A percentile compares a stretch with the other conserved stretches of the same genome.
Evolutionary conservation across 805 yeast species (phyloP).

Genomic region (Nakazawaea sp.): DNA sequence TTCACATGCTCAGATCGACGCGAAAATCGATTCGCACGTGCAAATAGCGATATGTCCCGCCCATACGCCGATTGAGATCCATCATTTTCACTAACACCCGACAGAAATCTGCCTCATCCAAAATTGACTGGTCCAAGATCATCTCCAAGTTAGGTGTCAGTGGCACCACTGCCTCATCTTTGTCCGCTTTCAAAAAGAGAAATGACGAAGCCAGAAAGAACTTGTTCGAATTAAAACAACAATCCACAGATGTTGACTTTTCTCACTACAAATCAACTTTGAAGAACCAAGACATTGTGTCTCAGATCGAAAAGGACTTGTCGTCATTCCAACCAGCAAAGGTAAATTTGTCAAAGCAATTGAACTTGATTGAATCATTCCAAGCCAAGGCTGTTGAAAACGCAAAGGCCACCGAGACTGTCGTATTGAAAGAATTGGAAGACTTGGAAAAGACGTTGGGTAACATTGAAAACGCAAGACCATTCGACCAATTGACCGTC

Average conservation of each 20-base stretch:
- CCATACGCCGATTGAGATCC: too few species aligned
- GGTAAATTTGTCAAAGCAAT: conserved; percentile 81
- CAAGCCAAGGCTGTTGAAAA: conserved; percentile 94
- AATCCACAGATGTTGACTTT: conserved; percentile 77
- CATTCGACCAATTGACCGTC: conserved; percentile 93
- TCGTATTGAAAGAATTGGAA: conserved; percentile 79
- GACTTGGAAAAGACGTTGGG: conserved; percentile 83
- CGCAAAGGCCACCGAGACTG: conserved; percentile 87
- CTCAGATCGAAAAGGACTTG: conserved; percentile 74
- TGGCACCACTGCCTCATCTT: conserved; percentile 83
- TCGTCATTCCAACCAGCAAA: conserved; percentile 74
- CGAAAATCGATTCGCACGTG: too few species aligned
- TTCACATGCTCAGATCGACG: too few species aligned
- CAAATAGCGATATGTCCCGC: too few species aligned
- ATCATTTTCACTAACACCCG: background rate
- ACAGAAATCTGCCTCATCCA: conserved; percentile 61
- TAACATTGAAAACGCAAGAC: conserved; percentile 95
- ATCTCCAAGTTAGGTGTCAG: conserved; percentile 84
- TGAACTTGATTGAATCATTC: conserved; percentile 87
- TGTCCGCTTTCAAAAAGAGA: conserved; percentile 95
- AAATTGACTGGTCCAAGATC: conserved; percentile 93
- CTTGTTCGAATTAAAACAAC: conserved; percentile 61
- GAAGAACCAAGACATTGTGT: conserved; percentile 75
- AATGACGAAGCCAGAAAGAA: conserved; percentile 94
- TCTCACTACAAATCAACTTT: conserved; percentile 69